Base-by-base conservation (phyloP, 176 grass and related monocot genomes). In the bread wheat (Triticum aestivum) region DNA sequence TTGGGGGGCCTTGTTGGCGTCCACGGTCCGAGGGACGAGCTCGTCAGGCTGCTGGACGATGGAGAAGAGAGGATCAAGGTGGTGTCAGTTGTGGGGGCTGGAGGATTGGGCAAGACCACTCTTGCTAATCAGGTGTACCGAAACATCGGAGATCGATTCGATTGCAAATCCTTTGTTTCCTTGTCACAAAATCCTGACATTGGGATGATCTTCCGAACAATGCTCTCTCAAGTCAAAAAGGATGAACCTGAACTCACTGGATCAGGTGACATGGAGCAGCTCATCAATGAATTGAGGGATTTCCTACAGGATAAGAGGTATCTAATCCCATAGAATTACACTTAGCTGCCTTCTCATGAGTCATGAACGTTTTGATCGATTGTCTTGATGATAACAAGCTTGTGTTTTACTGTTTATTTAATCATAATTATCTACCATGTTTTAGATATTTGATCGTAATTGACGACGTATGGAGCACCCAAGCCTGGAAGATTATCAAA, bases 101-200 rank as follows among this genome's bases (percentile, higher is more conserved):
- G 89, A 67, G 89, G 89, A n/a, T 52, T 80, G 5, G 89, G 89
- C 24, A 91, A 91, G 69, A 91, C 76, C 12, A 91, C 85, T 9
- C 47, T 91, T 32, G 89, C 61, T 0, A 91, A 91, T n/a, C 85
- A 91, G 38, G 61, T 91, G 14, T 87, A 84, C 49, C 21, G 9
- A 12, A 67, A 51, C 12, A 37, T 81, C 4, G 45, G 59, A 0
- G 2, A n/a, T 3, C 21, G 44, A 32, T 91, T 87, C 73, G 81
- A 87, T 61, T 87, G 85, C 21, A 49, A 44, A 18, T 82, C 89
- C 8, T 91, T 87, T 30, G 85, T 91, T 15, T 91, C 81, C 0
- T 5, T 87, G 8, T 87, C 81, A 1, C 89, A 91, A 11, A 84
- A 84, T 37, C 81, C 89, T 32, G 89, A 81, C 12, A 37, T 87